Percentiles rank a stretch among this genome's conserved stretches.
Evolutionary conservation across 176 grass and related monocot species (phyloP).

Genomic region (Zoysia pacifica): DNA sequence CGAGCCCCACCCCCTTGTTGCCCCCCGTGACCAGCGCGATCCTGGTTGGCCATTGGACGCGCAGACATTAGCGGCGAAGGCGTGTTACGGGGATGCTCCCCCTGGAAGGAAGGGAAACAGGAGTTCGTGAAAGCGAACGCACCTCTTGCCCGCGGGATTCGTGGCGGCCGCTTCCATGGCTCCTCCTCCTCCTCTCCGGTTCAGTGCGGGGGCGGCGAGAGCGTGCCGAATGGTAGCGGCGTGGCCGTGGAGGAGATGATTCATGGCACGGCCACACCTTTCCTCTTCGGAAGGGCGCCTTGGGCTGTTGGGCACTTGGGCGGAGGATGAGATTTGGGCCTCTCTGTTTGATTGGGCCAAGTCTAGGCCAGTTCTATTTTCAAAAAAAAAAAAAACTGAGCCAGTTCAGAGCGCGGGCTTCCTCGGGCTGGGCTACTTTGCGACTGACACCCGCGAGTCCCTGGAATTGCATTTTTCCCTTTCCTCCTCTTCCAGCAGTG

Average conservation of each 20-base stretch:
- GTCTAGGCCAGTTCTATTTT: not conserved
- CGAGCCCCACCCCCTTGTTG: conserved; percentile 77
- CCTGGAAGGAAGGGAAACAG: not conserved
- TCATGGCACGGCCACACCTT: conserved; percentile 17
- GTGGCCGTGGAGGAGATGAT: conserved; percentile 5
- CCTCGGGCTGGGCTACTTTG: not conserved
- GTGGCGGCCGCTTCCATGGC: conserved; percentile 36
- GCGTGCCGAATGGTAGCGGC: not conserved
- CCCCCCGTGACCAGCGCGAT: conserved; percentile 65
- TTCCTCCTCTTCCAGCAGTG: too few relatives aligned
- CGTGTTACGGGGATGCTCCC: not conserved
- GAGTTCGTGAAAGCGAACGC: not conserved
- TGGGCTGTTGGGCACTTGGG: not conserved
- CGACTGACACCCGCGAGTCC: not conserved
- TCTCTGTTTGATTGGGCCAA: not conserved
- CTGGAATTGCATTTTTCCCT: not conserved
- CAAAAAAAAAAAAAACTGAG: not conserved
- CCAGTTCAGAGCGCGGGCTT: not conserved
- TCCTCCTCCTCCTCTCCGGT: not conserved
- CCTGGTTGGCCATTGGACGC: conserved; percentile 14
- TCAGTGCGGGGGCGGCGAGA: not conserved
- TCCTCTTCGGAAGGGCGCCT: not conserved
- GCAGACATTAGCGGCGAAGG: not conserved
- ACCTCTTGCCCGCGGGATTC: conserved; percentile 49
- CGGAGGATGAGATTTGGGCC: not conserved